phyloP scores from a whole-genome alignment of 2,329 filamentous ascomycete species.

The Aspergillus sp. region DNA sequence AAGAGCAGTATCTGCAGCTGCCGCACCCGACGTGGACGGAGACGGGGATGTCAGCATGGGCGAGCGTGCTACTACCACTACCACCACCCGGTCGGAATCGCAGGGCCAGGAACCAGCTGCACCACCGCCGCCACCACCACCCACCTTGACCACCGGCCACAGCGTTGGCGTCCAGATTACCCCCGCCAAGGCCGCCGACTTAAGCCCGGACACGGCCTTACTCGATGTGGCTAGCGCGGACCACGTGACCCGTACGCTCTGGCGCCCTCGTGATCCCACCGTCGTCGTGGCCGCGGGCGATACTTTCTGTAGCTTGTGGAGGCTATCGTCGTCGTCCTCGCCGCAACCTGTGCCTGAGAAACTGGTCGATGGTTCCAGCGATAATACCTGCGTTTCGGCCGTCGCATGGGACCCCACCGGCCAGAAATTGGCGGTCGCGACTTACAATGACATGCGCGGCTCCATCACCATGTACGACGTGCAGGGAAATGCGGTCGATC shows the following conservation, averaged over 20 bases:
- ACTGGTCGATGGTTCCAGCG: conserved; percentile 27
- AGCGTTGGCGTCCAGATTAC: conserved; percentile 42
- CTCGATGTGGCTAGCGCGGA: conserved; percentile 29
- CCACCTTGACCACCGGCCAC: conserved; percentile 37
- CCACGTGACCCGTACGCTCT: conserved; percentile 36
- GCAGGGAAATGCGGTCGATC: conserved; percentile 35
- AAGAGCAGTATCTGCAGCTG: conserved; percentile 2
- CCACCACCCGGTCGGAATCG: conserved; percentile 12
- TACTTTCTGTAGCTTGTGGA: conserved; percentile 40
- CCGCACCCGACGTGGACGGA: conserved; percentile 24
- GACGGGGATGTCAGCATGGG: conserved; percentile 39
- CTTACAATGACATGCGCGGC: conserved; percentile 35
- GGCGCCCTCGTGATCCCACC: conserved; percentile 39
- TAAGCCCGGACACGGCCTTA: conserved; percentile 37
- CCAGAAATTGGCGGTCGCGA: conserved; percentile 39
- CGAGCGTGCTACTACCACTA: background rate
- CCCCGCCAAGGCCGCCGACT: conserved; percentile 41
- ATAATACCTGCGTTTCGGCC: conserved; percentile 34
- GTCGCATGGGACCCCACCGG: conserved; percentile 40
- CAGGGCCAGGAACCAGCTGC: conserved; percentile 24
- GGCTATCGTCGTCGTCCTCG: conserved; percentile 23
- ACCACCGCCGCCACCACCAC: conserved; percentile 20
- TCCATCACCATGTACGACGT: conserved; percentile 39
- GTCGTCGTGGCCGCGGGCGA: conserved; percentile 37
- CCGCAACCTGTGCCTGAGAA: conserved; percentile 25